Conservation (phyloP, 352 stramenopile genomes). For the Globisporangium paroecandrum region DNA sequence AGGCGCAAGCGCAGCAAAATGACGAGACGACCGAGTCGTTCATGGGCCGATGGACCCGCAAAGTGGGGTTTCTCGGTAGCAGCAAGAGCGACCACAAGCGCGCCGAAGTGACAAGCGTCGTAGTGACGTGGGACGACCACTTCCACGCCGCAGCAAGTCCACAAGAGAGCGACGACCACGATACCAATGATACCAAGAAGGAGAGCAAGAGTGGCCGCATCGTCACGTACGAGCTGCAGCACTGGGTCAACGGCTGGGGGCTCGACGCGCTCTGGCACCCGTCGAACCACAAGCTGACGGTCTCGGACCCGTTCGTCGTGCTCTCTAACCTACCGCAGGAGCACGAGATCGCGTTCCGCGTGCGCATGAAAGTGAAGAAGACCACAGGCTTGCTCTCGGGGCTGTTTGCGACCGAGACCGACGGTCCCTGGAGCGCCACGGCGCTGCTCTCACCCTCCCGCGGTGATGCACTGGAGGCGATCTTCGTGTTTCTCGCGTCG, state of each 20-base stretch:
- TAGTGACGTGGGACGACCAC: constrained; percentile 72
- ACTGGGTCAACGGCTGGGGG: constrained; percentile 64
- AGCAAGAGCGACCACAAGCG: constrained; percentile 13
- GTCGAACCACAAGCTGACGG: constrained; percentile 45
- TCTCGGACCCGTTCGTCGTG: constrained; percentile 54
- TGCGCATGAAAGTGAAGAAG: constrained; percentile 49
- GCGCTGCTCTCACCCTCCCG: constrained; percentile 39
- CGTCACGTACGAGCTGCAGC: constrained; percentile 59
- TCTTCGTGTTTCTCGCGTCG: constrained; percentile 37
- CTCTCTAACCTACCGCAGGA: constrained; percentile 48
- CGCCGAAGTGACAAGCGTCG: constrained; percentile 39
- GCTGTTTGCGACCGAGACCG: constrained; percentile 53
- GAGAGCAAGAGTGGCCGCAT: background rate
- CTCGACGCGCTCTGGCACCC: constrained; percentile 60
- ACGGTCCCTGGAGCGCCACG: constrained; percentile 52
- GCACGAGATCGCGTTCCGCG: constrained; percentile 50
- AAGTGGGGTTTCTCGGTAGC: background rate
- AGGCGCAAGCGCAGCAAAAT: background rate
- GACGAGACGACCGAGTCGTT: constrained; percentile 7
- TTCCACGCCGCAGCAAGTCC: constrained; percentile 20
- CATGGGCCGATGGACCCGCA: constrained; percentile 13
- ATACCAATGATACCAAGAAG: background rate
- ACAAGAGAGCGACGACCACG: background rate
- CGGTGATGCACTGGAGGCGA: constrained; percentile 51
- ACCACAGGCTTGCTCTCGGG: constrained; percentile 28